Evolutionary conservation across 805 yeast species (phyloP).

Genomic region (Metschnikowia santaceciliae): DNA sequence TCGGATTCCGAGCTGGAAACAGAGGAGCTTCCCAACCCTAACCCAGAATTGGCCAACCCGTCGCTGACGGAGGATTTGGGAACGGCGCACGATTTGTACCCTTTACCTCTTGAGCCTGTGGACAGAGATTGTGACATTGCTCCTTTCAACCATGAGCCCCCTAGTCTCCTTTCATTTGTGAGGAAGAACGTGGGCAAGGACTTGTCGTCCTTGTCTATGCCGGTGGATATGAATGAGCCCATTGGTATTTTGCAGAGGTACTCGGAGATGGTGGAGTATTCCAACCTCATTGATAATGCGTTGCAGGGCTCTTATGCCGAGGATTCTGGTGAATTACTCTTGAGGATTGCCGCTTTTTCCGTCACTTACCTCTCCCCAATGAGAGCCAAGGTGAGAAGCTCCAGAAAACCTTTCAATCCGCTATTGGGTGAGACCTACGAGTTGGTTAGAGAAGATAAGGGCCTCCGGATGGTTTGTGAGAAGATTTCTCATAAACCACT

Average conservation of each 20-base stretch:
- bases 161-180: constrained; percentile 72
- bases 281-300: constrained; percentile 62
- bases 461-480: constrained; percentile 72
- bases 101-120: constrained; percentile 53
- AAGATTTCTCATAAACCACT: constrained; percentile 88
- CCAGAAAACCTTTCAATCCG: constrained; percentile 93
- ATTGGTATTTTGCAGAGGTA: constrained; percentile 73
- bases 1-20: constrained; percentile 16
- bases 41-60: background rate
- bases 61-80: background rate
- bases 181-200: constrained; percentile 94
- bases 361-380: constrained; percentile 66
- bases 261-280: constrained; percentile 77
- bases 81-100: constrained; percentile 48
- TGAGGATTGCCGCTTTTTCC: constrained; percentile 79
- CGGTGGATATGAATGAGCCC: constrained; percentile 93
- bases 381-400: constrained; percentile 69
- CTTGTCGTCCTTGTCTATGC: constrained; percentile 81
- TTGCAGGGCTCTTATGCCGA: constrained; percentile 38
- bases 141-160: constrained; percentile 65
- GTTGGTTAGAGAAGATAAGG: constrained; percentile 77
- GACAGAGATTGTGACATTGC: constrained; percentile 57
- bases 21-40: constrained; percentile 13
- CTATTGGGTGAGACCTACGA: constrained; percentile 91
- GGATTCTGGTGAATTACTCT: constrained; percentile 53